Percentiles rank a stretch among this genome's conserved stretches.
Evolutionary conservation across 768 basidiomycete genomes (phyloP).

Genomic region (Tricholoma flavovirens): DNA sequence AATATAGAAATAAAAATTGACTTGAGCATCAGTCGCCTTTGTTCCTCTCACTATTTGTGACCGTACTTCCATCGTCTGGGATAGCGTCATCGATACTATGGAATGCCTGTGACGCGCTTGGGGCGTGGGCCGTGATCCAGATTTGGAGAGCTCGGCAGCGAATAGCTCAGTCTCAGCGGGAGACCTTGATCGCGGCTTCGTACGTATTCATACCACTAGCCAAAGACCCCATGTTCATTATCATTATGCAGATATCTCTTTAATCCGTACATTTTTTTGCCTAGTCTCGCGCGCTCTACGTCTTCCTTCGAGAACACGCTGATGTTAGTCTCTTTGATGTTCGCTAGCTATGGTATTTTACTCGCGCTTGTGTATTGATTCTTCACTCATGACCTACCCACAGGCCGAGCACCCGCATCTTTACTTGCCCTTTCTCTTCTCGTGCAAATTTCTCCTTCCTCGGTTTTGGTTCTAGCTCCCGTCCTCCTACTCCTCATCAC

Average conservation of each 20-base stretch:
- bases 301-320: constrained; percentile 78
- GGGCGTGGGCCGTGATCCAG: constrained; percentile 60
- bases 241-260: constrained; percentile 61
- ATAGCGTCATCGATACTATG: constrained; percentile 53
- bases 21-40: constrained; percentile 62
- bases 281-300: constrained; percentile 77
- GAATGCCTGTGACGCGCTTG: constrained; percentile 61
- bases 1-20: not conserved
- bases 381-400: not conserved
- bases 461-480: constrained; percentile 61
- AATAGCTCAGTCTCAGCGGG: constrained; percentile 42
- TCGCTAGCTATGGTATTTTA: constrained; percentile 59
- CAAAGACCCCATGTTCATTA: not conserved
- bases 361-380: not conserved
- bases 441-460: constrained; percentile 67
- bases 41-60: constrained; percentile 71
- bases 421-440: constrained; percentile 68
- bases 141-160: constrained; percentile 66
- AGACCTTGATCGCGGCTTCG: constrained; percentile 59
- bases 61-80: constrained; percentile 52
- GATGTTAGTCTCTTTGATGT: constrained; percentile 59
- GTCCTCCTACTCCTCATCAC: constrained; percentile 58
- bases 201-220: constrained; percentile 32
- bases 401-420: constrained; percentile 55
- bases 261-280: constrained; percentile 83